These are phyloP conservation scores for Apiotrichum laibachii DNA, from an alignment of 1,284 basidiomycete genomes.

Conservation along the genomic window DNA sequence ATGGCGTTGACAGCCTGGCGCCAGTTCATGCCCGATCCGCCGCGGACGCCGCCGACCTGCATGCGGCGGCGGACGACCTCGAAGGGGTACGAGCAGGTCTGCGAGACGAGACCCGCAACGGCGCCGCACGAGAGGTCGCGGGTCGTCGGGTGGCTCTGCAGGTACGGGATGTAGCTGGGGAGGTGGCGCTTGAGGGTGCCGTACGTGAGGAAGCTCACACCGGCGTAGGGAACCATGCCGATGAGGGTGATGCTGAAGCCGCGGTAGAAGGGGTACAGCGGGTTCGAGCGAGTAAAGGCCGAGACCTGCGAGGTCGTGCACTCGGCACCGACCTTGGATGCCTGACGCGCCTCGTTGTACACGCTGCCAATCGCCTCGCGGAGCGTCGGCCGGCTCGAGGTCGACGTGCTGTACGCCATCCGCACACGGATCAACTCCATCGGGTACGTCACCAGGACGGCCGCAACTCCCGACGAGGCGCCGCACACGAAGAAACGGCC, in stretches of 20 bases:
- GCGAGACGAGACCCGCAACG: conserved; percentile 80
- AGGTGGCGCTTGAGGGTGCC: conserved; percentile 72
- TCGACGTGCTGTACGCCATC: conserved; percentile 81
- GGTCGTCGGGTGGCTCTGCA: conserved; percentile 45
- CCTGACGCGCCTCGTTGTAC: conserved; percentile 61
- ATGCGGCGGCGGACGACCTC: conserved; percentile 90
- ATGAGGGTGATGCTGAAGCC: conserved; percentile 88
- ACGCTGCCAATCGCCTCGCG: conserved; percentile 63
- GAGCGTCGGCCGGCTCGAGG: conserved; percentile 60
- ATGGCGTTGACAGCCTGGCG: conserved; percentile 70
- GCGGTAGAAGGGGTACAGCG: conserved; percentile 67
- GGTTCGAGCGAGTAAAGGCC: conserved; percentile 50
- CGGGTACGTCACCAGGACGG: conserved; percentile 90
- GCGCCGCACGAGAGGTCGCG: conserved; percentile 76
- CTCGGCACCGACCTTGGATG: conserved; percentile 8
- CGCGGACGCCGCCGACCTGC: conserved; percentile 86
- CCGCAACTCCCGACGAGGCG: conserved; percentile 71
- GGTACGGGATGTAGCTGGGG: conserved; percentile 48
- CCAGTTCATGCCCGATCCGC: conserved; percentile 61
- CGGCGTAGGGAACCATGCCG: conserved; percentile 96
- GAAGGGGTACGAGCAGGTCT: conserved; percentile 93
- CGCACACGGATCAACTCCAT: conserved; percentile 93
- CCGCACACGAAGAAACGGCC: conserved; percentile 82
- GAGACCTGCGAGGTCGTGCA: conserved; percentile 20
- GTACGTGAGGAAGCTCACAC: conserved; percentile 92